These are phyloP conservation scores for Venturia pyrina DNA, from an alignment of 2,329 filamentous ascomycete species.

Conservation along the genomic window DNA sequence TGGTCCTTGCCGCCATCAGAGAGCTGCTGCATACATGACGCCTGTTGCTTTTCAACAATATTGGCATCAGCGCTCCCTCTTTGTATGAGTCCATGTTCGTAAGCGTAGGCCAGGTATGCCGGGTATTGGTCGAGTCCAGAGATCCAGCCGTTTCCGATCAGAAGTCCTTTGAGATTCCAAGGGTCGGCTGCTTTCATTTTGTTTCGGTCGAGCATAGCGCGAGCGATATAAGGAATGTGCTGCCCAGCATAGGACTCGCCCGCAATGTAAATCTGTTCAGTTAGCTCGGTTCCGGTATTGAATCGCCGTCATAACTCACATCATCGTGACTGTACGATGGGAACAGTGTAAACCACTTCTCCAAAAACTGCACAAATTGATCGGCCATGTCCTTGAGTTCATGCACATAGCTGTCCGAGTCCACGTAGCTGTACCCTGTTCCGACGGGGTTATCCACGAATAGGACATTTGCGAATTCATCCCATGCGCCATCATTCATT, in stretches of 20 bases:
- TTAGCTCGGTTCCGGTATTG: not conserved
- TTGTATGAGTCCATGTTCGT: constrained; percentile 62
- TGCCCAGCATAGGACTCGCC: constrained; percentile 97
- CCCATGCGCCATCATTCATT: constrained; percentile 93
- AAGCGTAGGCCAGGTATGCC: constrained; percentile 72
- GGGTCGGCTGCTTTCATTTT: constrained; percentile 19
- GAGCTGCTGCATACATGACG: constrained; percentile 54
- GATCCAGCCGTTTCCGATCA: constrained; percentile 98
- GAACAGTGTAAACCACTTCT: constrained; percentile 85
- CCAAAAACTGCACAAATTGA: constrained; percentile 79
- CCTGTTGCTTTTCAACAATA: constrained; percentile 57
- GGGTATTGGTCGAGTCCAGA: constrained; percentile 83
- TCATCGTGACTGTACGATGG: constrained; percentile 88
- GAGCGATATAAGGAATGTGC: constrained; percentile 94
- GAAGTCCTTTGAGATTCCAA: constrained; percentile 75
- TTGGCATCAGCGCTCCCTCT: constrained; percentile 55
- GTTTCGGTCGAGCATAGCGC: constrained; percentile 81
- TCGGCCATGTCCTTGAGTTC: constrained; percentile 82
- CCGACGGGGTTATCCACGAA: constrained; percentile 97
- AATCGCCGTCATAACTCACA: constrained; percentile 47
- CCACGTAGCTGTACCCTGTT: constrained; percentile 91
- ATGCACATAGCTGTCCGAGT: constrained; percentile 75
- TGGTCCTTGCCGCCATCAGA: constrained; percentile 48
- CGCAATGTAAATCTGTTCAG: constrained; percentile 71
- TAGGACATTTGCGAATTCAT: constrained; percentile 92